Base-by-base conservation (phyloP, 2,329 filamentous ascomycete species). In the Fusarium dlaminii region DNA sequence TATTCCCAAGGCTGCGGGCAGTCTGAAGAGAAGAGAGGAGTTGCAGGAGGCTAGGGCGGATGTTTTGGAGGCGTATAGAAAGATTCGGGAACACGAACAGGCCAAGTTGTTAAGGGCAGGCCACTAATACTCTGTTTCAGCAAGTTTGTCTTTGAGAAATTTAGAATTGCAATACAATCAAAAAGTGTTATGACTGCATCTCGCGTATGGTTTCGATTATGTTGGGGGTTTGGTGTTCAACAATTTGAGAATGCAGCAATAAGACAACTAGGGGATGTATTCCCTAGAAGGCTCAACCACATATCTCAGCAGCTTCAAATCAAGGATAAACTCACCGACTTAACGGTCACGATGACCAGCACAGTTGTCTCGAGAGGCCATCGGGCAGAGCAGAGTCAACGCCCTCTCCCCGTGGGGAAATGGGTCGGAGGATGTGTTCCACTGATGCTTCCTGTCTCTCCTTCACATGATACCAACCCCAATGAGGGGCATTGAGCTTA, bases 21-120 rank as follows among this genome's bases (percentile, higher is more conserved):
- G 83, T 68, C 73, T 84, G 59, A 78, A 80, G 61, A 80, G 82
- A 36, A 80, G 83, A n/a, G 83, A 84, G 63, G 82, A 84, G 72
- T 72, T 84, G 24, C 82, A 84, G 61, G 73, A 71, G 51, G 78
- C 79, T 22, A 78, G 83, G 29, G 76, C 81, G 22, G 79, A 83
- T 46, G 79, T 84, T 39, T 66, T 84, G 52, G 81, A 83, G 49
- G 80, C 82, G n/a, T 83, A 84, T 64, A 78, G 83, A 48, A 83
- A 80, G 68, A 82, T 83, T 45, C 73, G 79, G 48, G 81, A 83
- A 60, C 79, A 82, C 45, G 81, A 83, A 68, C 82, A 83, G 66
- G 79, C 80, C 42, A 83, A 83, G 62, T 57, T 83, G 59, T 54
- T 43, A 45, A 51, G 45, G 20, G 62, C 48, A 48, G 58, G 62